Conservation (phyloP, 2,329 filamentous ascomycete genomes). For the Aspergillus terreus region DNA sequence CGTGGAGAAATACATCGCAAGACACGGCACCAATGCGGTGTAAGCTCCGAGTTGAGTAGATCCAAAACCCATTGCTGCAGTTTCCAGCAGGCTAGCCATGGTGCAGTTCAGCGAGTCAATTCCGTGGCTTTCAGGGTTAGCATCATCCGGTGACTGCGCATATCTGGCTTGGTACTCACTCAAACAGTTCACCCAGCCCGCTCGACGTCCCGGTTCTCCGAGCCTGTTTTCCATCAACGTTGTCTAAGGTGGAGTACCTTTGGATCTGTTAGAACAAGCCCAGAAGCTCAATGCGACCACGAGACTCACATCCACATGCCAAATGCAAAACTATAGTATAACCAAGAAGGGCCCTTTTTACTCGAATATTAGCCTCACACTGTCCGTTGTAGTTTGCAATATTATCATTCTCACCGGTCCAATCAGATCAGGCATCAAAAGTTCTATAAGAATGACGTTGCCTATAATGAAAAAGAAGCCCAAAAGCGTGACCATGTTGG, state of each 20-base stretch:
- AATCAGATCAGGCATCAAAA: constrained; percentile 84
- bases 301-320: constrained; percentile 80
- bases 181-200: constrained; percentile 91
- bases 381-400: neutral
- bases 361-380: constrained; percentile 10
- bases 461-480: constrained; percentile 91
- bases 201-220: constrained; percentile 91
- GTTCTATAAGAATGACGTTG: constrained; percentile 71
- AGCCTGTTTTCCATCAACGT: constrained; percentile 97
- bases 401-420: constrained; percentile 67
- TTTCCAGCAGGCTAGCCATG: constrained; percentile 83
- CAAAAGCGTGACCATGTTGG: constrained; percentile 93
- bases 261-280: constrained; percentile 13
- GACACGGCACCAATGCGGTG: constrained; percentile 82
- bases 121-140: constrained; percentile 61
- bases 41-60: constrained; percentile 81
- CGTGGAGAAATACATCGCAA: constrained; percentile 99
- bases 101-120: constrained; percentile 99
- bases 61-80: constrained; percentile 88
- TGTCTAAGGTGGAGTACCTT: constrained; percentile 93
- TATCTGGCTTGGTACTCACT: constrained; percentile 49
- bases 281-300: neutral
- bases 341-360: constrained; percentile 74
- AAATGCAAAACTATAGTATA: constrained; percentile 93
- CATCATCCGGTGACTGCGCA: constrained; percentile 9